Conservation (phyloP, 768 basidiomycete genomes). For the Agaricus blazei region DNA sequence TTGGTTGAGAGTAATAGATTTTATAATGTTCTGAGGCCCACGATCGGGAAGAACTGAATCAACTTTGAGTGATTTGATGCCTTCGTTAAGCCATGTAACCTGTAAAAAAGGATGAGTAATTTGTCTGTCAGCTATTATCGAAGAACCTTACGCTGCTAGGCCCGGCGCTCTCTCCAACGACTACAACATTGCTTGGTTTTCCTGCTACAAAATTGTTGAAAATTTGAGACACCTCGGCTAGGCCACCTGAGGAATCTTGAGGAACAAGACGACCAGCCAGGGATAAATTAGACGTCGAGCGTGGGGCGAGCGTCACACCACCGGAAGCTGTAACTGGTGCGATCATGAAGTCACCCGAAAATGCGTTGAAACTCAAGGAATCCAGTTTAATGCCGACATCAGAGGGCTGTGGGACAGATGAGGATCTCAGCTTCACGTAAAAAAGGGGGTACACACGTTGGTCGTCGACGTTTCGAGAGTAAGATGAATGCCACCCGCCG, state of each 20-base stretch:
- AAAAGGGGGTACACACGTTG: constrained; percentile 40
- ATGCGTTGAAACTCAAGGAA: constrained; percentile 58
- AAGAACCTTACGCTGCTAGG: constrained; percentile 41
- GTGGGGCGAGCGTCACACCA: constrained; percentile 50
- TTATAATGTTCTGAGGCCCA: constrained; percentile 58
- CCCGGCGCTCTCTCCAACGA: constrained; percentile 56
- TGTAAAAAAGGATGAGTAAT: constrained; percentile 17
- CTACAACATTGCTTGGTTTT: constrained; percentile 51
- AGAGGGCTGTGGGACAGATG: constrained; percentile 43
- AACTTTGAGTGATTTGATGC: constrained; percentile 57
- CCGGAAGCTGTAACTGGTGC: constrained; percentile 51
- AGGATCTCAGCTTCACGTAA: neutral
- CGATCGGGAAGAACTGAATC: constrained; percentile 57
- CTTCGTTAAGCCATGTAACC: constrained; percentile 72
- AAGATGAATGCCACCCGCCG: constrained; percentile 64
- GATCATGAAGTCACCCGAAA: constrained; percentile 45
- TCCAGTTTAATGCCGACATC: constrained; percentile 68
- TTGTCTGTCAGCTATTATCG: neutral
- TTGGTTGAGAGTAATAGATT: constrained; percentile 56
- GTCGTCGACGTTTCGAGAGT: constrained; percentile 54
- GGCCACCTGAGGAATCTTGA: constrained; percentile 46
- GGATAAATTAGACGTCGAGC: constrained; percentile 43
- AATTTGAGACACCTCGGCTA: constrained; percentile 53
- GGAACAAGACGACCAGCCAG: constrained; percentile 63
- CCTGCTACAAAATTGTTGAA: constrained; percentile 75